Base-by-base conservation (phyloP, 805 yeast species). In the Wickerhamomyces silvicola region DNA sequence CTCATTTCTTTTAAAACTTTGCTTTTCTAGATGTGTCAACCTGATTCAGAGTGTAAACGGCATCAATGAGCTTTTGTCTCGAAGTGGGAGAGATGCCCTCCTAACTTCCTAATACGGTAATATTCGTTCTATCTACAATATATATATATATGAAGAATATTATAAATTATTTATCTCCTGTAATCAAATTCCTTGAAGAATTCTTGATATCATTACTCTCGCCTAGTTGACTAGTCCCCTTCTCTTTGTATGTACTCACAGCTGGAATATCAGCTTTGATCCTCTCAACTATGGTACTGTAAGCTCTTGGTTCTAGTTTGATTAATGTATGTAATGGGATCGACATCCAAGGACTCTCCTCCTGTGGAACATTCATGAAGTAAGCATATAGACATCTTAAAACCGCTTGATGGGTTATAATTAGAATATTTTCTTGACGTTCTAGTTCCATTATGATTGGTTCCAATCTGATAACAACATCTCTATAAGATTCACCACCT, bases 371-470 rank as follows among this genome's bases (percentile, higher is more conserved):
- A 54, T 92, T 90, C 97, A 92, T 92, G 54, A 88, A 92, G 59
- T 92, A 92, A 7, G 98, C 97, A 59, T 92, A 92, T 32, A 92
- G 79, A 54, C 99, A 92, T 50, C 99, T 73, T 43, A 92, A 66
- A 9, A 92, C 97, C 0, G 97, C 97, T 60, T 92, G 99, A 57
- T 92, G 99, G 4, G 98, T 92, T 26, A 92, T 92, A 38, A 92
- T 90, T 54, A 92, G 68, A 31, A 92, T 87, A 56, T 92, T 88
- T 49, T 92, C 97, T 60, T 90, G 97, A 38, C 97, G 78, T 61
- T 92, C 99, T 43, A 92, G 70, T 59, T 92, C 98, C 98, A 92
- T 92, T 40, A 92, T 92, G 44, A 92, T 87, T 5, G 99, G 99
- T 56, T 92, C 99, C 35, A 92, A 67, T 36, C 99, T 68, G 26